Conservation (phyloP, 1,284 basidiomycete genomes). For the Apiotrichum laibachii region DNA sequence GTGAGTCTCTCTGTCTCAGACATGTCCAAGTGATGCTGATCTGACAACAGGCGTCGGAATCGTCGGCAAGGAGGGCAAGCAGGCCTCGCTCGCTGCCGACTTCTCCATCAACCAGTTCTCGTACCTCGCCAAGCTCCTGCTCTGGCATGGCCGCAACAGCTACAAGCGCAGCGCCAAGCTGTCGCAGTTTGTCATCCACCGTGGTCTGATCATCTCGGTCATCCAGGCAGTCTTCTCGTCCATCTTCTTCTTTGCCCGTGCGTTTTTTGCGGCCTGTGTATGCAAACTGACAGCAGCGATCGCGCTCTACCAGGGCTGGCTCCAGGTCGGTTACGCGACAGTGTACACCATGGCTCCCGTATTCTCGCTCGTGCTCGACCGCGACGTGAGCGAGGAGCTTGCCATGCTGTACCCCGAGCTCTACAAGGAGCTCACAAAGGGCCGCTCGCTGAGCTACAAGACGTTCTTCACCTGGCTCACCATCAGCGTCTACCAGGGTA, state of each 20-base stretch:
- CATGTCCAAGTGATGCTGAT: too few species aligned
- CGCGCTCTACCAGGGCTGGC: slow-evolving; percentile 95
- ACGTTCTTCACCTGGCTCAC: slow-evolving; percentile 98
- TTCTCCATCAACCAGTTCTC: slow-evolving; percentile 97
- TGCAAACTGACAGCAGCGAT: slow-evolving; percentile 59
- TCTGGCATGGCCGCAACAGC: slow-evolving; percentile 87
- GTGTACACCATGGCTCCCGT: slow-evolving; percentile 98
- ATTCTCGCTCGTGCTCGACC: slow-evolving; percentile 92
- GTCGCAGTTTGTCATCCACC: slow-evolving; percentile 97
- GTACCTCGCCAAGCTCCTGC: slow-evolving; percentile 86
- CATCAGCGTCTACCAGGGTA: slow-evolving; percentile 96
- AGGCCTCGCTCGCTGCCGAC: slow-evolving; percentile 95
- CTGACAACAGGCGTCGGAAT: slow-evolving; percentile 77
- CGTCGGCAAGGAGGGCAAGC: slow-evolving; percentile 97
- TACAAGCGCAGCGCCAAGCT: slow-evolving; percentile 97
- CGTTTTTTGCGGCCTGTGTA: slow-evolving; percentile 53
- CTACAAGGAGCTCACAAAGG: slow-evolving; percentile 97
- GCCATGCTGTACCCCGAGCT: slow-evolving; percentile 94
- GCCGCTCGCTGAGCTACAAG: slow-evolving; percentile 87
- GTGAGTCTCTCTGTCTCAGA: slow-evolving; percentile 55
- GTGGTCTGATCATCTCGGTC: slow-evolving; percentile 94
- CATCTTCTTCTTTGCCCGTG: slow-evolving; percentile 94
- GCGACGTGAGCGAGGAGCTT: slow-evolving; percentile 92
- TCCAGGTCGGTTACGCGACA: slow-evolving; percentile 97
- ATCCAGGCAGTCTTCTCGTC: slow-evolving; percentile 97